These are phyloP conservation scores for Leccinum fallax DNA, from an alignment of 1,284 basidiomycete genomes.

Conservation along the genomic window DNA sequence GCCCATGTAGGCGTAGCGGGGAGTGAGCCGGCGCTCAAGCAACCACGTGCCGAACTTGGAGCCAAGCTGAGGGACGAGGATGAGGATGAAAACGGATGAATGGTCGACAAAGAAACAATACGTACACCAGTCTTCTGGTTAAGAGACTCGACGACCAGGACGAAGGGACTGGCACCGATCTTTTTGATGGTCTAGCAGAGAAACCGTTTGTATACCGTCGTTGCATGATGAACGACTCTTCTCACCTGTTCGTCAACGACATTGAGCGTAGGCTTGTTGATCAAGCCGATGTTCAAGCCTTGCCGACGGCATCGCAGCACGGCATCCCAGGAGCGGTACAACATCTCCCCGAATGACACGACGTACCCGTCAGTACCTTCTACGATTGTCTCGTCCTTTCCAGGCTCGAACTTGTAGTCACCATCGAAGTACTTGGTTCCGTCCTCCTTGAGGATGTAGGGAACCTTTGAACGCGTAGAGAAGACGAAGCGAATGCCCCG, in stretches of 20 bases:
- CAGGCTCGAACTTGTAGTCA: slow-evolving; percentile 76
- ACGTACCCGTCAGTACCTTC: slow-evolving; percentile 77
- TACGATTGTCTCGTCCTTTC: slow-evolving; percentile 76
- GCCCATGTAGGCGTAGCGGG: slow-evolving; percentile 81
- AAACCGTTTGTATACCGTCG: neutral
- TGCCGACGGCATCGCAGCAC: slow-evolving; percentile 69
- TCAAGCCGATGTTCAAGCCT: slow-evolving; percentile 77
- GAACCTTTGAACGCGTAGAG: slow-evolving; percentile 85
- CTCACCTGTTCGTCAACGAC: slow-evolving; percentile 75
- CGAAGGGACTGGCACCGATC: slow-evolving; percentile 72
- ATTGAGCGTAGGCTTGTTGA: slow-evolving; percentile 85
- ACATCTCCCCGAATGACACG: slow-evolving; percentile 80
- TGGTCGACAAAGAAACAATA: slow-evolving; percentile 10
- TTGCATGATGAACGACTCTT: neutral
- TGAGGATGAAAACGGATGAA: neutral
- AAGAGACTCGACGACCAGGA: slow-evolving; percentile 82
- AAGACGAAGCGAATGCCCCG: slow-evolving; percentile 81
- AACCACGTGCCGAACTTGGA: slow-evolving; percentile 84
- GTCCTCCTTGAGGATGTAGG: slow-evolving; percentile 80
- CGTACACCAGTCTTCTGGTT: slow-evolving; percentile 85
- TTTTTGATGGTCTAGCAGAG: slow-evolving; percentile 57
- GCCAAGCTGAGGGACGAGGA: slow-evolving; percentile 54
- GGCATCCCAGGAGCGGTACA: slow-evolving; percentile 80
- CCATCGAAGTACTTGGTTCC: slow-evolving; percentile 69
- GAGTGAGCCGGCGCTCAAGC: slow-evolving; percentile 76